Evolutionary conservation across 1,284 basidiomycete genomes (phyloP).

Genomic region (Cutaneotrichosporon sp.): DNA sequence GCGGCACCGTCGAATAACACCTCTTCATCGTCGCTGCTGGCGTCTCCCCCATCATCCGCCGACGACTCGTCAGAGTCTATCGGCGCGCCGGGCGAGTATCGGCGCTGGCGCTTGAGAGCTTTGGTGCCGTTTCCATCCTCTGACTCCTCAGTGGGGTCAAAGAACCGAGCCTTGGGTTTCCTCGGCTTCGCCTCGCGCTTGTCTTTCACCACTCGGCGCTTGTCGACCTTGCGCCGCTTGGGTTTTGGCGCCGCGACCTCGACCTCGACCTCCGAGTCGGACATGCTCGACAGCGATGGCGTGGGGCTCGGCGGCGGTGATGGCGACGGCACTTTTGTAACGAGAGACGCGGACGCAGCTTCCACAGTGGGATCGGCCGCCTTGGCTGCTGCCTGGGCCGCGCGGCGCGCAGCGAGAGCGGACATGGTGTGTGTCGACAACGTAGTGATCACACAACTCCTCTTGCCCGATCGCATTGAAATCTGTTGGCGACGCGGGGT

Average conservation of each 20-base stretch:
- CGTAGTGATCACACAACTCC: no score
- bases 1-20: slow-evolving; percentile 18
- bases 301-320: slow-evolving; percentile 1
- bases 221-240: slow-evolving; percentile 12
- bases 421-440: slow-evolving; percentile 18
- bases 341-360: background rate
- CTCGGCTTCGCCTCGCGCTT: slow-evolving; percentile 1
- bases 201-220: slow-evolving; percentile 5
- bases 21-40: slow-evolving; percentile 13
- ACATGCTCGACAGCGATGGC: slow-evolving; percentile 4
- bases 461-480: background rate
- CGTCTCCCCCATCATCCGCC: slow-evolving; percentile 2
- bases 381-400: slow-evolving; percentile 17
- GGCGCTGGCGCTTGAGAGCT: slow-evolving; percentile 8
- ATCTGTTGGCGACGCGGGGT: background rate
- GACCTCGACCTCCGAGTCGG: slow-evolving; percentile 1
- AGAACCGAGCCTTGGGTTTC: slow-evolving; percentile 5
- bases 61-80: slow-evolving; percentile 10
- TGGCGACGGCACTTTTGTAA: background rate
- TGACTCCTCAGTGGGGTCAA: background rate
- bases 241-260: slow-evolving; percentile 5
- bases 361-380: background rate
- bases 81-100: slow-evolving; percentile 34
- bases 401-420: slow-evolving; percentile 29
- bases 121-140: background rate